A percentile compares a stretch with the other conserved stretches of the same genome.
Evolutionary conservation across 352 stramenopile species (phyloP).

Genomic region (Globisporangium nunn): DNA sequence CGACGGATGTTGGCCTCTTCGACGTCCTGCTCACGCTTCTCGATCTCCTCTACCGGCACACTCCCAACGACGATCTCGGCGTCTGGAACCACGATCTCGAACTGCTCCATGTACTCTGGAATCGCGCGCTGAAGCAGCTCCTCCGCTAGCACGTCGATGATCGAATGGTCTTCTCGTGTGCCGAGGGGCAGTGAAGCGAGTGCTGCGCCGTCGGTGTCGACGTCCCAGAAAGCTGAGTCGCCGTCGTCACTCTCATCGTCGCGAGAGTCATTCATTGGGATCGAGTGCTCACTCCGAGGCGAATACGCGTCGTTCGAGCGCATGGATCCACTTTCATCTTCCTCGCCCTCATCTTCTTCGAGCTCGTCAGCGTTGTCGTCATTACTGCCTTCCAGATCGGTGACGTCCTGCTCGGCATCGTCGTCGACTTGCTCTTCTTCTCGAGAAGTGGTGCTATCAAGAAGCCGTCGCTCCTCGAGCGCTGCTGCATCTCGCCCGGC

Average conservation of each 20-base stretch:
- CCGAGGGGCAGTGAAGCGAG: neutral
- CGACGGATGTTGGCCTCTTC: slow-evolving; percentile 44
- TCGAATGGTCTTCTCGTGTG: slow-evolving; percentile 20
- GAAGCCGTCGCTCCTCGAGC: no score
- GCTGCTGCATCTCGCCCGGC: no score
- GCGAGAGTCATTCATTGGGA: neutral
- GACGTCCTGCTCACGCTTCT: slow-evolving; percentile 51
- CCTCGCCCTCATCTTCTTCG: neutral
- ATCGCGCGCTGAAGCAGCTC: slow-evolving; percentile 35
- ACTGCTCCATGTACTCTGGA: slow-evolving; percentile 55
- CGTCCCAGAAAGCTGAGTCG: slow-evolving; percentile 35
- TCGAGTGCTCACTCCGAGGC: slow-evolving; percentile 1
- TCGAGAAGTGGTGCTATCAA: neutral
- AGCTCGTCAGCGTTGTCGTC: neutral
- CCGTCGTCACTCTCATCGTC: slow-evolving; percentile 8
- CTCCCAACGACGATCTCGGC: slow-evolving; percentile 50
- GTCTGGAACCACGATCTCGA: slow-evolving; percentile 61
- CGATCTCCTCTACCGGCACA: slow-evolving; percentile 53
- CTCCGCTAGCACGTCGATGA: slow-evolving; percentile 44
- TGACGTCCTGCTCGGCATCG: neutral
- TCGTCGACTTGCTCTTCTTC: neutral
- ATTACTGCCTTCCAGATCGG: neutral
- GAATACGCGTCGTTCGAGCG: neutral
- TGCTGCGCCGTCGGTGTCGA: slow-evolving; percentile 8
- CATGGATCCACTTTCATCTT: neutral